Evolutionary conservation across 2,329 filamentous ascomycete genomes (phyloP).

Genomic region (Xylariaceae sp.): DNA sequence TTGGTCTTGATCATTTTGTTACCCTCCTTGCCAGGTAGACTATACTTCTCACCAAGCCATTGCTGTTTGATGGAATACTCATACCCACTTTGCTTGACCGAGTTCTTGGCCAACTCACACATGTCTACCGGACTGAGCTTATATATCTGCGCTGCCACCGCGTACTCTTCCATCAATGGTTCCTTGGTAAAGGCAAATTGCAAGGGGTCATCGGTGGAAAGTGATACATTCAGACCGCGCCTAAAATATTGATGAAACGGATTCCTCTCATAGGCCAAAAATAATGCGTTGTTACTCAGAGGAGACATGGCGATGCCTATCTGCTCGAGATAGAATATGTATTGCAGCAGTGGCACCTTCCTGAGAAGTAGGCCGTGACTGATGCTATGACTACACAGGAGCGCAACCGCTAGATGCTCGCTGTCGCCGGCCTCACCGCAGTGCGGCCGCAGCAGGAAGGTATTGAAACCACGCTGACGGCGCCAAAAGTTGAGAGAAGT

Average conservation of each 20-base stretch:
- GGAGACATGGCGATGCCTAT: slow-evolving; percentile 99
- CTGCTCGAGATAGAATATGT: slow-evolving; percentile 96
- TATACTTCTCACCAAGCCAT: slow-evolving; percentile 80
- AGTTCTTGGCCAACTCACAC: slow-evolving; percentile 97
- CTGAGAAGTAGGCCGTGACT: slow-evolving; percentile 88
- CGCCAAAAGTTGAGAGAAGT: slow-evolving; percentile 88
- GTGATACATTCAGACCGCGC: slow-evolving; percentile 87
- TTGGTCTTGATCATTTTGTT: slow-evolving; percentile 97
- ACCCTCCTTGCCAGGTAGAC: slow-evolving; percentile 72
- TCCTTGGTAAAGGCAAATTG: slow-evolving; percentile 99
- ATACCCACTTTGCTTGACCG: slow-evolving; percentile 90
- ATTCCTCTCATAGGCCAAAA: slow-evolving; percentile 94
- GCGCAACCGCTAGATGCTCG: slow-evolving; percentile 88
- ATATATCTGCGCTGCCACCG: slow-evolving; percentile 96
- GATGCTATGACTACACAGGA: slow-evolving; percentile 93
- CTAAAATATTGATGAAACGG: slow-evolving; percentile 95
- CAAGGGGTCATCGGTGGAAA: slow-evolving; percentile 93
- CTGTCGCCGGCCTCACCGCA: slow-evolving; percentile 96
- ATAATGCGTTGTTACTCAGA: slow-evolving; percentile 93
- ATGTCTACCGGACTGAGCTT: slow-evolving; percentile 96
- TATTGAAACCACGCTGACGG: slow-evolving; percentile 90
- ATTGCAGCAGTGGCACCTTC: slow-evolving; percentile 92
- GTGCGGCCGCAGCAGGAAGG: slow-evolving; percentile 86
- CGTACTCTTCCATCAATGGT: slow-evolving; percentile 95
- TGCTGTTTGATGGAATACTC: slow-evolving; percentile 84